phyloP scores from a whole-genome alignment of 306 rosid species.

The Canavalia gladiata region DNA sequence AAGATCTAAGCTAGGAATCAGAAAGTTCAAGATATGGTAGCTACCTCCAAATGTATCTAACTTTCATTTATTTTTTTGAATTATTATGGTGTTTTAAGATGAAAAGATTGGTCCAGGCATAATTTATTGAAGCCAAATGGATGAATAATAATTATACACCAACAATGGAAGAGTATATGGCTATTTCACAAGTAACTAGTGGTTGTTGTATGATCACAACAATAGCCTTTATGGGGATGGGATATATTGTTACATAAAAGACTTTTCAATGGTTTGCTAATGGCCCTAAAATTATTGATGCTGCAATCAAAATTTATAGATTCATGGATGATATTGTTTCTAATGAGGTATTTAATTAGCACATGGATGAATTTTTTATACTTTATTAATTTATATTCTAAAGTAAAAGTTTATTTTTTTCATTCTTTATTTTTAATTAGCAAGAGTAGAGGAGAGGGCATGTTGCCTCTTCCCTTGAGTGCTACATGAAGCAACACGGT shows the following conservation, averaged over 20 bases:
- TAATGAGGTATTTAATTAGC: conserved; percentile 5
- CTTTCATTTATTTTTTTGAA: too few species aligned
- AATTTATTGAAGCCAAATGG: too few species aligned
- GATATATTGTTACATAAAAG: conserved; percentile 18
- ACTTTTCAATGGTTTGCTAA: conserved; percentile 46
- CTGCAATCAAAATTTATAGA: conserved; percentile 40
- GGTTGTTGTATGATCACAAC: conserved; percentile 3
- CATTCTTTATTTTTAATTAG: background rate
- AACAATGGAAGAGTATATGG: too few species aligned
- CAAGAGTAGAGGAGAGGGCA: conserved; percentile 48
- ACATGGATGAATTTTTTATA: background rate
- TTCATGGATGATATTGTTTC: conserved; percentile 56
- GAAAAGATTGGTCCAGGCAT: too few species aligned
- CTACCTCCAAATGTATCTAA: too few species aligned
- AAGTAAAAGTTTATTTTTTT: background rate
- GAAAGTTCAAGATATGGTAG: too few species aligned
- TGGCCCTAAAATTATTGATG: conserved; percentile 40
- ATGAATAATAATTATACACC: too few species aligned
- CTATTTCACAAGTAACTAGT: background rate
- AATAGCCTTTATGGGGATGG: conserved; percentile 26
- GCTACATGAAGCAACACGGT: conserved; percentile 44
- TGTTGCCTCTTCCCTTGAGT: conserved; percentile 34
- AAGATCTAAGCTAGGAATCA: too few species aligned
- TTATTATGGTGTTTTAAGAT: too few species aligned
- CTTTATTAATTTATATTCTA: background rate